Evolutionary conservation across 2,329 filamentous ascomycete genomes (phyloP).

Genomic region (Trichoderma sp.): DNA sequence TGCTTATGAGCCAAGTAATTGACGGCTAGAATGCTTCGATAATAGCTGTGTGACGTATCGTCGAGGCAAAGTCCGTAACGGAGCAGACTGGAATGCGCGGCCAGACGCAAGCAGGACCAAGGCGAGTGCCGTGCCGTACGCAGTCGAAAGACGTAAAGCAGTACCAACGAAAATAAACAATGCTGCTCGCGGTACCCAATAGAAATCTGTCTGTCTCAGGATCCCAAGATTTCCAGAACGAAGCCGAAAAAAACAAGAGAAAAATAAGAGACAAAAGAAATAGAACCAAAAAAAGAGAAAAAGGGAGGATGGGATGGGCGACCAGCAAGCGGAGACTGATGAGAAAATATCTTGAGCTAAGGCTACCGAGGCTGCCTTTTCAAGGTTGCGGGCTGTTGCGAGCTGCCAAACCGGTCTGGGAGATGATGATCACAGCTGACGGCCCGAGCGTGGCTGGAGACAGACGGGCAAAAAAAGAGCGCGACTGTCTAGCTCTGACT

Average conservation of each 20-base stretch:
- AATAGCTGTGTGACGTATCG: not conserved
- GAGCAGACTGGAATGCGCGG: constrained; percentile 21
- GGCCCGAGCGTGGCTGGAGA: constrained; percentile 7
- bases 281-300: constrained; percentile 8
- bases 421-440: constrained; percentile 11
- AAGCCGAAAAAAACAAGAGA: not conserved
- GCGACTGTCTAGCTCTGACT: not conserved
- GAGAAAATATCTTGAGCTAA: constrained; percentile 14
- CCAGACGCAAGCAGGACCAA: constrained; percentile 5
- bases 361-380: constrained; percentile 8
- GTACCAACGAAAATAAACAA: not conserved
- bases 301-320: constrained; percentile 9
- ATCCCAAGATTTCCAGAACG: not conserved
- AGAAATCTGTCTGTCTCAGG: not conserved
- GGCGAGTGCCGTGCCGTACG: not conserved
- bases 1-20: not conserved
- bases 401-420: constrained; percentile 17
- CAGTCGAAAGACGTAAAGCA: constrained; percentile 1
- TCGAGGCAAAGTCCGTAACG: not conserved
- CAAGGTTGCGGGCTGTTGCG: constrained; percentile 12
- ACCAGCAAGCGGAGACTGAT: constrained; percentile 21
- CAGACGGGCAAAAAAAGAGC: not conserved
- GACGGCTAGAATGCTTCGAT: constrained; percentile 18
- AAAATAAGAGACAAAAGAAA: constrained; percentile 30
- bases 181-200: constrained; percentile 5